These are phyloP conservation scores for Hypoxylon rickii DNA, from an alignment of 495 filamentous ascomycete genomes.

Conservation along the genomic window DNA sequence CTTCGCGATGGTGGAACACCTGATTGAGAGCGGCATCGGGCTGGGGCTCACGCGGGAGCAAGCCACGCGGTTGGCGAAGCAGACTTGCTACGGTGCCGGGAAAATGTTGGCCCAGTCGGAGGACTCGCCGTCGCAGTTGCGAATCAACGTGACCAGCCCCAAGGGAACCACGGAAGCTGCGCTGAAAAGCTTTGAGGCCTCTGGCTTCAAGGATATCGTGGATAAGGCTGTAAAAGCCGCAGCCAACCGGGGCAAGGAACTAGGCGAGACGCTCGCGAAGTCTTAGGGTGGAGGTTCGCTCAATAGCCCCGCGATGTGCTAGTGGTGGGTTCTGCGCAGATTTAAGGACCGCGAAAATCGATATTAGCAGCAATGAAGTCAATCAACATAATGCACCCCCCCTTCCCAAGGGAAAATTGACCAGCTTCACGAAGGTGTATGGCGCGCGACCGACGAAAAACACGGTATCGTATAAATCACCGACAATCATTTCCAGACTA, in stretches of 20 bases:
- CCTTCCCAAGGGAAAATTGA: too few species aligned
- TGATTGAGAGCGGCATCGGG: conserved; percentile 38
- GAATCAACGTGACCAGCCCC: conserved; percentile 42
- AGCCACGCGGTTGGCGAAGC: conserved; percentile 40
- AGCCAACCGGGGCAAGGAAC: conserved; percentile 31
- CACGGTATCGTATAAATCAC: too few species aligned
- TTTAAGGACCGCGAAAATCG: background rate
- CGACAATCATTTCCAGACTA: too few species aligned
- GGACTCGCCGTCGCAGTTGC: conserved; percentile 40
- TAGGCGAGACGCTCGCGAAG: conserved; percentile 36
- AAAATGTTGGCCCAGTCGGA: conserved; percentile 42
- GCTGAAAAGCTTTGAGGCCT: conserved; percentile 39
- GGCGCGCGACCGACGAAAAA: too few species aligned
- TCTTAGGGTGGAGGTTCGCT: conserved; percentile 1
- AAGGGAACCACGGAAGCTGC: conserved; percentile 44
- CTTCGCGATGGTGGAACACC: conserved; percentile 43
- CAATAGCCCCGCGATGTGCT: background rate
- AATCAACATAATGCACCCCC: too few species aligned
- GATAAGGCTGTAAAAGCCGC: conserved; percentile 42
- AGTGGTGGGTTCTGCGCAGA: background rate
- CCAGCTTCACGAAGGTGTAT: too few species aligned
- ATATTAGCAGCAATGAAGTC: too few species aligned
- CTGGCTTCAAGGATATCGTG: conserved; percentile 36
- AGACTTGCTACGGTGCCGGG: conserved; percentile 42
- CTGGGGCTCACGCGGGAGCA: conserved; percentile 40